Percentiles rank a stretch among this genome's conserved stretches.
phyloP scores from a whole-genome alignment of 257 asterid species.

The Nicotiana otophora region DNA sequence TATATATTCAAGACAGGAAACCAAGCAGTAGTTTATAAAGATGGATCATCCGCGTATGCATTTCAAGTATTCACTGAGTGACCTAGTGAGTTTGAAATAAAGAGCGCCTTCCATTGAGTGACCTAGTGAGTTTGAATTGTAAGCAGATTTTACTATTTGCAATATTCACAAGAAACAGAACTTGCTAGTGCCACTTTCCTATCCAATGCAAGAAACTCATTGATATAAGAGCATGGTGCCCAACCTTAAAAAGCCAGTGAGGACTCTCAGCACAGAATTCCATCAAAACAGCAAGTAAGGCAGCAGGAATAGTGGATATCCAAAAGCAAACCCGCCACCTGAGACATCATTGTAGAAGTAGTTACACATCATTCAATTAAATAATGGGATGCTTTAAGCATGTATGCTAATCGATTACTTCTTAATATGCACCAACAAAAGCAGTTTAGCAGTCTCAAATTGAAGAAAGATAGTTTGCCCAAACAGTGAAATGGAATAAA shows the following conservation, averaged over 20 bases:
- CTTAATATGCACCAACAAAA: background rate
- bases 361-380: background rate
- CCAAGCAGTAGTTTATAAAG: background rate
- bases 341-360: slow-evolving; percentile 15
- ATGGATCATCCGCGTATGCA: background rate
- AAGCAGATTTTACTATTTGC: background rate
- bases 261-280: slow-evolving; percentile 89
- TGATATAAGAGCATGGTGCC: background rate
- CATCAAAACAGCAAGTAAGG: slow-evolving; percentile 63
- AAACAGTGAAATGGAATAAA: background rate
- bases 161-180: background rate
- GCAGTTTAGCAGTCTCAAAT: background rate
- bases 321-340: slow-evolving; percentile 99
- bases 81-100: background rate
- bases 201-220: background rate
- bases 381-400: background rate
- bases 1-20: background rate
- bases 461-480: background rate
- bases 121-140: background rate
- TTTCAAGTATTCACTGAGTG: background rate
- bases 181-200: background rate
- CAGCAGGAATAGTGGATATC: slow-evolving; percentile 83
- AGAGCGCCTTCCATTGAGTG: background rate
- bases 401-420: background rate
- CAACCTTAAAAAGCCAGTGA: slow-evolving; percentile 87